phyloP scores from a whole-genome alignment of 768 basidiomycete species.

The Pisolithus orientalis region DNA sequence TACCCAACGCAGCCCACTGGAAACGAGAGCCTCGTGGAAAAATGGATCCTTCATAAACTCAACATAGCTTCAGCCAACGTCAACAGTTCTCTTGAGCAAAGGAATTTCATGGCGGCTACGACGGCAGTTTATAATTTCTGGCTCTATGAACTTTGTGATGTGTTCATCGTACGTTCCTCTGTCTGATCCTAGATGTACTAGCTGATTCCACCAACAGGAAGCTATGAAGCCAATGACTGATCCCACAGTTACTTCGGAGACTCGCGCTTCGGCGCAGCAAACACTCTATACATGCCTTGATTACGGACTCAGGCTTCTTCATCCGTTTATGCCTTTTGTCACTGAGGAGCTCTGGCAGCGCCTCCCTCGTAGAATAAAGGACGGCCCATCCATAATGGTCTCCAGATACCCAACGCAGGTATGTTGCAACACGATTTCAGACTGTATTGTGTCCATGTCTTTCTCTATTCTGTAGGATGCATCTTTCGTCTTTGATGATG shows the following conservation, averaged over 20 bases:
- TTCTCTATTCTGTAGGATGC: constrained; percentile 40
- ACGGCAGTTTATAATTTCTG: constrained; percentile 86
- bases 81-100: constrained; percentile 65
- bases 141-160: constrained; percentile 98
- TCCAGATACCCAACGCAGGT: constrained; percentile 77
- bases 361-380: constrained; percentile 77
- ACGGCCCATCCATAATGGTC: constrained; percentile 85
- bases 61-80: constrained; percentile 74
- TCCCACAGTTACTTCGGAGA: constrained; percentile 52
- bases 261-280: constrained; percentile 83
- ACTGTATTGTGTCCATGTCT: neutral
- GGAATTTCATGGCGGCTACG: constrained; percentile 94
- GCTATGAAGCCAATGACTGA: constrained; percentile 99
- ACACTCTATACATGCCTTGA: constrained; percentile 95
- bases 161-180: constrained; percentile 75
- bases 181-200: neutral
- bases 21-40: constrained; percentile 85
- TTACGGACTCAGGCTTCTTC: constrained; percentile 79
- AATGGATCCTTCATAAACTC: constrained; percentile 93
- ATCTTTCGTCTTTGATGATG: constrained; percentile 57
- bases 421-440: constrained; percentile 24
- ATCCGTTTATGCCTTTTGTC: constrained; percentile 99
- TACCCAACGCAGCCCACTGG: constrained; percentile 62
- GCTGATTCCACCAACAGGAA: constrained; percentile 50
- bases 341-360: constrained; percentile 99